These are phyloP conservation scores for Miscanthus sacchariflorus DNA, from an alignment of 202 grass and related monocot species.

Conservation along the genomic window DNA sequence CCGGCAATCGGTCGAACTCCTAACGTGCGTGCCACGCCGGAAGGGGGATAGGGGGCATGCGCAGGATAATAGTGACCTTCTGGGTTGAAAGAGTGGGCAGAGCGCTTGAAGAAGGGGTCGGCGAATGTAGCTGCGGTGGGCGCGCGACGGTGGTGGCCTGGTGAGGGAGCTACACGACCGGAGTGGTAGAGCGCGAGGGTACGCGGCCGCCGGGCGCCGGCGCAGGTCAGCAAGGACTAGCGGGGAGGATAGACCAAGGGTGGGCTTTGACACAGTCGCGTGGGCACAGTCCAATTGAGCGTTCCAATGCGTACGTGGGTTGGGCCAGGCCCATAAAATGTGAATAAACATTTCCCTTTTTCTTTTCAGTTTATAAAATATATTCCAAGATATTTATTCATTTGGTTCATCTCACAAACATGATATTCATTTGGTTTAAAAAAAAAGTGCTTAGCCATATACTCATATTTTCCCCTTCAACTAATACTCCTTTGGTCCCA, in stretches of 20 bases:
- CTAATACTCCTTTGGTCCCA: too few relatives aligned
- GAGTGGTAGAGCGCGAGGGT: not conserved
- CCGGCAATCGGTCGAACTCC: slow-evolving; percentile 30
- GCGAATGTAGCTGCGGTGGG: not conserved
- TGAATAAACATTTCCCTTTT: too few relatives aligned
- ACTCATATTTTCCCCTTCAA: too few relatives aligned
- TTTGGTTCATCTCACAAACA: too few relatives aligned
- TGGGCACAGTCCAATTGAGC: too few relatives aligned
- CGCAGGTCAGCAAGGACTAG: not conserved
- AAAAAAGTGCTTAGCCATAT: too few relatives aligned
- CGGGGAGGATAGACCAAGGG: not conserved
- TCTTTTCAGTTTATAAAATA: too few relatives aligned
- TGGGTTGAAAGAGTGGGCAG: not conserved
- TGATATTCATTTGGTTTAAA: too few relatives aligned
- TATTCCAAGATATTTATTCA: too few relatives aligned
- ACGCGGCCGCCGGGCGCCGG: not conserved
- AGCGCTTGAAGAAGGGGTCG: not conserved
- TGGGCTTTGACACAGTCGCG: too few relatives aligned
- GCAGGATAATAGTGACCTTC: not conserved
- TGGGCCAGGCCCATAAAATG: too few relatives aligned
- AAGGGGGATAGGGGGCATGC: not conserved
- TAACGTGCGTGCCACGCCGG: not conserved
- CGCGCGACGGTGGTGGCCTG: not conserved
- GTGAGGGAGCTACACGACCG: not conserved
- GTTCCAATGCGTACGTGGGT: too few relatives aligned